Percentiles rank a stretch among this genome's conserved stretches.
These are phyloP conservation scores for Komagataella kurtzmanii DNA, from an alignment of 805 yeast genomes.

Conservation along the genomic window DNA sequence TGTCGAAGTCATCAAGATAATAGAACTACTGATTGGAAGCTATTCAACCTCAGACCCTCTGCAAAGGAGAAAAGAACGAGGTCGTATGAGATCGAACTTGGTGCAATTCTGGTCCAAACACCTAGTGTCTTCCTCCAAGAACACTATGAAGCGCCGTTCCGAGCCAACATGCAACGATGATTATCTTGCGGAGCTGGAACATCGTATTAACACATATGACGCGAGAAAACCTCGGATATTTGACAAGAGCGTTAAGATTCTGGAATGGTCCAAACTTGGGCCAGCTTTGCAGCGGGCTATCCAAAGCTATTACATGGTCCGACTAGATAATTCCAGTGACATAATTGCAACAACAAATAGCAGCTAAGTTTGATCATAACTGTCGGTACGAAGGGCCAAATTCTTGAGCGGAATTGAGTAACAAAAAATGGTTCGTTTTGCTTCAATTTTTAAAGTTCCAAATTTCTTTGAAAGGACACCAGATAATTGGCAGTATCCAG, in stretches of 20 bases:
- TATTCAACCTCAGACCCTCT: slow-evolving; percentile 23
- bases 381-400: too few relatives aligned
- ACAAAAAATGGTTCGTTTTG: too few relatives aligned
- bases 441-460: too few relatives aligned
- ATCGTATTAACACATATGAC: slow-evolving; percentile 51
- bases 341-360: too few relatives aligned
- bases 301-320: slow-evolving; percentile 42
- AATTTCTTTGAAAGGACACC: too few relatives aligned
- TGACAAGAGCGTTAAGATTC: slow-evolving; percentile 52
- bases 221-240: slow-evolving; percentile 53
- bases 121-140: slow-evolving; percentile 35
- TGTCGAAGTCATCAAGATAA: slow-evolving; percentile 54
- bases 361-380: too few relatives aligned
- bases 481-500: too few relatives aligned
- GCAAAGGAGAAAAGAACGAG: slow-evolving; percentile 47
- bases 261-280: slow-evolving; percentile 44
- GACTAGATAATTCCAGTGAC: too few relatives aligned
- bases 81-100: slow-evolving; percentile 50
- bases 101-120: slow-evolving; percentile 56
- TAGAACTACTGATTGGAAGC: slow-evolving; percentile 44
- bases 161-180: slow-evolving; percentile 7
- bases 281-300: slow-evolving; percentile 52
- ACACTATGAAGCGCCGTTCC: slow-evolving; percentile 3
- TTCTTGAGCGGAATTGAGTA: too few relatives aligned
- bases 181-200: slow-evolving; percentile 40